Evolutionary conservation across 163 green algal genomes (phyloP).

Genomic region (Scenedesmus sp.): DNA sequence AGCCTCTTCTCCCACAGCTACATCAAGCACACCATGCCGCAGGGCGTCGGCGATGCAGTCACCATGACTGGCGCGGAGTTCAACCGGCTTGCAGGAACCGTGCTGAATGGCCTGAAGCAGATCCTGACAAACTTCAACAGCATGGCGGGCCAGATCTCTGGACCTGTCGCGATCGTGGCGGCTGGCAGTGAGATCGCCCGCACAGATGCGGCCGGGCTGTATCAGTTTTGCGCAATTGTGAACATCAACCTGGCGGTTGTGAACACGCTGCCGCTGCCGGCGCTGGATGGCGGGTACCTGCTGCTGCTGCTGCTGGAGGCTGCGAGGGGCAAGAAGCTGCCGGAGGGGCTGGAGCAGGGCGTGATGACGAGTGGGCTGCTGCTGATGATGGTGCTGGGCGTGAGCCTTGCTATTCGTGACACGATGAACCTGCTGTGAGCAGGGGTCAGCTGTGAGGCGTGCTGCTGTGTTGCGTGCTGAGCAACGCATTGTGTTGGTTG

Average conservation of each 20-base stretch:
- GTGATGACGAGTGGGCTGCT: conserved; percentile 87
- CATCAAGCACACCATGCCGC: conserved; percentile 66
- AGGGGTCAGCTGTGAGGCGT: neutral
- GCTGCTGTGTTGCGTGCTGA: neutral
- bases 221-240: conserved; percentile 92
- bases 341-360: conserved; percentile 79
- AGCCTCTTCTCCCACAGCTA: conserved; percentile 75
- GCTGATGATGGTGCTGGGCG: conserved; percentile 79
- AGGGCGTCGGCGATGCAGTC: conserved; percentile 53
- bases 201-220: conserved; percentile 77
- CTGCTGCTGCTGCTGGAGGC: conserved; percentile 85
- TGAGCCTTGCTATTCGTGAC: conserved; percentile 80
- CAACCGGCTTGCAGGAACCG: conserved; percentile 59
- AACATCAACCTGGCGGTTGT: conserved; percentile 96
- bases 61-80: conserved; percentile 71
- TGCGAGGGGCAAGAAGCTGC: conserved; percentile 82
- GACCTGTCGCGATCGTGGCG: conserved; percentile 89
- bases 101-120: conserved; percentile 76
- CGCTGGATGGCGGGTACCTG: conserved; percentile 91
- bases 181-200: conserved; percentile 84
- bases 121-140: conserved; percentile 86
- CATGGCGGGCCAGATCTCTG: conserved; percentile 76
- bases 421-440: conserved; percentile 71
- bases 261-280: conserved; percentile 91
- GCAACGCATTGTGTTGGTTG: neutral